Evolutionary conservation across 2,329 filamentous ascomycete species (phyloP), one percentile per base, ranked within the genome.

Genomic region (Colletotrichum lupini): DNA sequence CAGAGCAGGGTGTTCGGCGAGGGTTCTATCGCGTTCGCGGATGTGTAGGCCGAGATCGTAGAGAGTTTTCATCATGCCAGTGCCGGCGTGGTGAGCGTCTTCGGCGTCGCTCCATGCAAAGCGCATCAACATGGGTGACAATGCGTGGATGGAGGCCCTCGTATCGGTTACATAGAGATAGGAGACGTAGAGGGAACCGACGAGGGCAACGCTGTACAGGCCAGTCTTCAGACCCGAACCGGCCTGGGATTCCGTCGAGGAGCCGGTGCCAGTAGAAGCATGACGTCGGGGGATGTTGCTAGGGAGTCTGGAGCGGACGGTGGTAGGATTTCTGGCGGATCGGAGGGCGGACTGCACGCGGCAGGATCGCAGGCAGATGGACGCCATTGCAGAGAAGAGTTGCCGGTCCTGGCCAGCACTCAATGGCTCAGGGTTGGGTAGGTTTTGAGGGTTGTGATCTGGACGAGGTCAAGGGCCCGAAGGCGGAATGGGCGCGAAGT

Each of bases 11-110:
- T 79, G 76, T 30, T 82, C 76, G 28, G 74, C 72, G n/a, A 81
- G 75, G 2, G 79, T 74, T 26, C 77, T 77, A 49, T 90, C 89
- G 66, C 97, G 92, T 81, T 99, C 97, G 71, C 96, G 90, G 4
- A 95, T 94, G 80, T 98, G 90, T 37, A 98, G 83, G 42, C 92
- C 92, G 67, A 96, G 88, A 58, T 87, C 86, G 83, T 97, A 93
- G 22, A 98, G 87, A 1, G 85, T 84, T 83, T 94, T 93, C 79
- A 99, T 85, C 7, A 91, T 87, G 49, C 87, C 84, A 3, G 94
- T 95, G 63, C 94, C 94, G 26, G 88, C 87, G 79, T 97, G 92
- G 81, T 99, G 97, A n/a, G 96, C 97, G 52, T 97, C 95, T 82
- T 99, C 97, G 71, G 93, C 93, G 78, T 97, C 94, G 5, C 92